Percentiles rank a stretch among this genome's conserved stretches.
phyloP scores from a whole-genome alignment of 805 yeast species.

The Brettanomyces sp. region DNA sequence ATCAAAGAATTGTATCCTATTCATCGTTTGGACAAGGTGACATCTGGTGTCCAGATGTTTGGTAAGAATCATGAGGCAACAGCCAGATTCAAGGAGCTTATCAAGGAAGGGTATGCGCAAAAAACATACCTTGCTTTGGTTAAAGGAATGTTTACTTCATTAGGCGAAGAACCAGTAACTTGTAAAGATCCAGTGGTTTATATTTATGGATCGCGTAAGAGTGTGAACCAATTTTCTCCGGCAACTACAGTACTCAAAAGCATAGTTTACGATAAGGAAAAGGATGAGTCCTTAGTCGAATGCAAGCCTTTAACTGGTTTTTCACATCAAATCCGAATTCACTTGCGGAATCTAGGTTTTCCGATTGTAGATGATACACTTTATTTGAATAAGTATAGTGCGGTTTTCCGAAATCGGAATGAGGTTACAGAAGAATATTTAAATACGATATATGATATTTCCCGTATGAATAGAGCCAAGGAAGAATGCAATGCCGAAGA shows the following conservation, averaged over 20 bases:
- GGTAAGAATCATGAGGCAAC: slow-evolving; percentile 22
- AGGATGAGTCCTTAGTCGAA: slow-evolving; percentile 29
- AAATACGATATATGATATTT: slow-evolving; percentile 5
- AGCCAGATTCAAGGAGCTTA: background rate
- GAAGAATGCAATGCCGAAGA: slow-evolving; percentile 8
- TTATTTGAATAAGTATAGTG: slow-evolving; percentile 12
- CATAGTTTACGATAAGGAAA: slow-evolving; percentile 17
- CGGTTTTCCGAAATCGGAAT: slow-evolving; percentile 2
- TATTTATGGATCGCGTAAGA: slow-evolving; percentile 17
- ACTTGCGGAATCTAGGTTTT: slow-evolving; percentile 34
- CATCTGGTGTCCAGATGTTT: slow-evolving; percentile 39
- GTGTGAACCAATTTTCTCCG: slow-evolving; percentile 8
- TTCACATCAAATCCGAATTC: slow-evolving; percentile 48
- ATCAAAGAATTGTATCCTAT: slow-evolving; percentile 20
- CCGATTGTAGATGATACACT: slow-evolving; percentile 26
- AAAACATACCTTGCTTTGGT: slow-evolving; percentile 38
- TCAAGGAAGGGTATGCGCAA: background rate
- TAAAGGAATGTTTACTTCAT: slow-evolving; percentile 28
- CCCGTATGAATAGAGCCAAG: slow-evolving; percentile 8
- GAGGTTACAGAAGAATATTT: slow-evolving; percentile 4
- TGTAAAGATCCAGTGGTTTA: slow-evolving; percentile 29
- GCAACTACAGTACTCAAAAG: slow-evolving; percentile 15
- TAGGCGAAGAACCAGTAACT: slow-evolving; percentile 6
- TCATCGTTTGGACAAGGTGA: slow-evolving; percentile 41
- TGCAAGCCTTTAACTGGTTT: slow-evolving; percentile 41